Conservation (phyloP, 176 grass and related monocot species). For the Oryza rufipogon region DNA sequence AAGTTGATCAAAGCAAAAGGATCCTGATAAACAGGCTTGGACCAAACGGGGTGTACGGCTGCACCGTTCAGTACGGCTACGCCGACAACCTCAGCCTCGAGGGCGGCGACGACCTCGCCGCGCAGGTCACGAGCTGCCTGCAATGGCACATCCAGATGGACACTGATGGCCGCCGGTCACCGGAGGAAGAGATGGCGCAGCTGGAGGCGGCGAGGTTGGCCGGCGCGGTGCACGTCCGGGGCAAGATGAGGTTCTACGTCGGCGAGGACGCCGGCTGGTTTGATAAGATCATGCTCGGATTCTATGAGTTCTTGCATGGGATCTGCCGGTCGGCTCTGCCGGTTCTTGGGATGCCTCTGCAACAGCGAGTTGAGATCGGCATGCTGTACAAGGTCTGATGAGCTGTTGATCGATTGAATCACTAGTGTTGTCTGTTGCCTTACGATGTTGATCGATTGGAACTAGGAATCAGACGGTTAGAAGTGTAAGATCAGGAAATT, state of each 20-base stretch:
- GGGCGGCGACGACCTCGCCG: conserved; percentile 45
- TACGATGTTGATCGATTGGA: neutral
- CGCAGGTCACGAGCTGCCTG: conserved; percentile 49
- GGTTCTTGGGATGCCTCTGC: conserved; percentile 54
- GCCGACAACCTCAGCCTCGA: conserved; percentile 53
- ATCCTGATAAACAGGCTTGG: conserved; percentile 61
- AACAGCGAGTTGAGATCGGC: conserved; percentile 78
- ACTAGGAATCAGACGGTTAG: neutral
- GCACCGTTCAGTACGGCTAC: conserved; percentile 70
- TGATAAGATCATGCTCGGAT: conserved; percentile 64
- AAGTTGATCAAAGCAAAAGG: conserved; percentile 62
- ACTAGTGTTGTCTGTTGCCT: neutral
- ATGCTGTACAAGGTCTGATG: conserved; percentile 69
- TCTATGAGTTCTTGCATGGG: conserved; percentile 79
- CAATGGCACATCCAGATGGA: conserved; percentile 31
- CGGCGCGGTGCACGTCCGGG: conserved; percentile 64
- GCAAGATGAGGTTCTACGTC: conserved; percentile 77
- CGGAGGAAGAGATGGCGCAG: conserved; percentile 40
- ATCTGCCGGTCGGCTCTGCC: conserved; percentile 72
- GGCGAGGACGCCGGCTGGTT: conserved; percentile 57
- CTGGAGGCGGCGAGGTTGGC: conserved; percentile 51
- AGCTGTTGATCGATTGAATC: neutral
- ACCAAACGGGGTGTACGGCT: conserved; percentile 60
- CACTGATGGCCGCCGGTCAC: neutral
- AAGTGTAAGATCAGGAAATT: neutral